These are phyloP conservation scores for Brasenia schreberi DNA, from an alignment of 164 flowering plant genomes.

Conservation along the genomic window DNA sequence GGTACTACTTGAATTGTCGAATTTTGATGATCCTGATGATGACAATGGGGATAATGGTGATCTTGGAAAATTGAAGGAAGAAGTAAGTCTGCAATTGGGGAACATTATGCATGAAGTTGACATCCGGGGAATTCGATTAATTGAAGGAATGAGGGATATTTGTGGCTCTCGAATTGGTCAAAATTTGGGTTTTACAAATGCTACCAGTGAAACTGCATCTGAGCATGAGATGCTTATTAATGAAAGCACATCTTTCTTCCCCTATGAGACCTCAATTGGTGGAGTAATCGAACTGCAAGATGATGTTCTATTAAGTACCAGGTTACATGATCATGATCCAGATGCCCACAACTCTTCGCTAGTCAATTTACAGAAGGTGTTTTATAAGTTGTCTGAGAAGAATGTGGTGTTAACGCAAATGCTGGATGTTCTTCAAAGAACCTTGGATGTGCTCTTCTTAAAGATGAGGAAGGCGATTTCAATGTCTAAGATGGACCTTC, in stretches of 20 bases:
- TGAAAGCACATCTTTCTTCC: constrained; percentile 4
- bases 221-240: constrained; percentile 6
- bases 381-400: constrained; percentile 8
- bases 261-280: neutral
- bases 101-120: constrained; percentile 43
- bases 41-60: constrained; percentile 29
- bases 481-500: constrained; percentile 29
- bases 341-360: neutral
- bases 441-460: constrained; percentile 50
- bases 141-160: constrained; percentile 11
- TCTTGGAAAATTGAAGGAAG: constrained; percentile 32
- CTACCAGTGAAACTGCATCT: neutral
- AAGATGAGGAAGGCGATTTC: constrained; percentile 43
- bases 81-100: constrained; percentile 46
- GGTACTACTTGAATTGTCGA: constrained; percentile 20
- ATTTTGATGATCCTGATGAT: constrained; percentile 7
- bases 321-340: neutral
- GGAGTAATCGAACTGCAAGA: neutral
- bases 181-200: neutral
- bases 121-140: constrained; percentile 17
- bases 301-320: neutral
- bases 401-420: constrained; percentile 32
- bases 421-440: constrained; percentile 52
- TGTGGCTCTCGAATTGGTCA: neutral
- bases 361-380: constrained; percentile 1